Evolutionary conservation across 2,329 filamentous ascomycete species (phyloP).

Genomic region (Clarireedia hainanense): DNA sequence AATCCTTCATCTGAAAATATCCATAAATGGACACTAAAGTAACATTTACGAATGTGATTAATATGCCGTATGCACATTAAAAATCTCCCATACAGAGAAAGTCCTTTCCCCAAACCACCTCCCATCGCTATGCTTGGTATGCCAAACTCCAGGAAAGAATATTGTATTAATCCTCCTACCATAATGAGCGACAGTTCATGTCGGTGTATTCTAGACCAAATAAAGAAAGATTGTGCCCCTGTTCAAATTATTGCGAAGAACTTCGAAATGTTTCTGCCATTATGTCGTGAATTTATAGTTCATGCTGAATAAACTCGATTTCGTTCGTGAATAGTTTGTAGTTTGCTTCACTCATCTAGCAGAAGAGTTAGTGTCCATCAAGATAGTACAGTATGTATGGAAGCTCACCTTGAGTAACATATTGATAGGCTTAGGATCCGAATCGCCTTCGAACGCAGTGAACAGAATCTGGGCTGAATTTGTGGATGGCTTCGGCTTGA

Average conservation of each 20-base stretch:
- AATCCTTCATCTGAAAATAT: not conserved
- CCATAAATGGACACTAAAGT: not conserved
- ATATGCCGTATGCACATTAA: not conserved
- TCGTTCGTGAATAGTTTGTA: slow-evolving; percentile 27
- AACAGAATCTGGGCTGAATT: slow-evolving; percentile 51
- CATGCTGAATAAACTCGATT: slow-evolving; percentile 30
- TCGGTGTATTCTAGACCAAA: slow-evolving; percentile 21
- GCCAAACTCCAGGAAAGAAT: slow-evolving; percentile 21
- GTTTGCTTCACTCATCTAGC: slow-evolving; percentile 28
- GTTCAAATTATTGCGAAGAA: not conserved
- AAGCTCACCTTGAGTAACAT: slow-evolving; percentile 52
- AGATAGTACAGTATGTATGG: slow-evolving; percentile 5
- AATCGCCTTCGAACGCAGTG: slow-evolving; percentile 52
- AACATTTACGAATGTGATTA: not conserved
- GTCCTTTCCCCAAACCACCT: slow-evolving; percentile 31
- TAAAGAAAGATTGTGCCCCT: slow-evolving; percentile 8
- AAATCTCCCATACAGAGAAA: slow-evolving; percentile 7
- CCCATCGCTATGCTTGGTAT: slow-evolving; percentile 24
- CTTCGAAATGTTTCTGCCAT: not conserved
- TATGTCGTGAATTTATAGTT: slow-evolving; percentile 16
- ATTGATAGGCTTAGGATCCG: slow-evolving; percentile 45
- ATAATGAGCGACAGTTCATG: slow-evolving; percentile 12
- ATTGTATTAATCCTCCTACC: slow-evolving; percentile 10
- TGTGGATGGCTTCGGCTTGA: slow-evolving; percentile 64
- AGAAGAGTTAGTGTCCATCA: not conserved